Base-by-base conservation (phyloP, 768 basidiomycete genomes). In the Hirschioporus abietinus region DNA sequence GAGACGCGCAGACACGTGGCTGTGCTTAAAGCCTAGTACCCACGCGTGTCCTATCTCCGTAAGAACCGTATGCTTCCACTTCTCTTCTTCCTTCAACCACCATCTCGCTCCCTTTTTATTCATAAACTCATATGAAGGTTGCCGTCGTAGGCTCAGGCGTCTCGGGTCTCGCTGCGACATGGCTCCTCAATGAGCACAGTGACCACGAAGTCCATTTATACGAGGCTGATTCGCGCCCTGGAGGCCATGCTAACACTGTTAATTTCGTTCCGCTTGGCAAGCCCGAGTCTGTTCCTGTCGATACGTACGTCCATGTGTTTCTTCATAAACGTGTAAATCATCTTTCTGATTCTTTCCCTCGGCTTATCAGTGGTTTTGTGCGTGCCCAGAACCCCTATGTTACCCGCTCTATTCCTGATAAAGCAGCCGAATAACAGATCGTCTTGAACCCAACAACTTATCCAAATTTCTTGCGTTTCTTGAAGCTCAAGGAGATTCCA, bases 191-290 rank as follows among this genome's bases (percentile, higher is more conserved):
- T 69, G 88, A 91, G 71, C 78, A 87, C 71, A 89, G 88, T 63
- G 84, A 87, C 64, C 88, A 91, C 71, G 86, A 88, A 73, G 90
- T 91, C 12, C 88, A 92, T 68, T 77, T 93, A 7, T 92, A 85
- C 71, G 90, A 94, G 73, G 81, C 88, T 2, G 88, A 88, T 63
- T 74, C 75, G 61, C 82, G 88, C 60, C 84, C 87, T 0, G 91
- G 91, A 15, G 91, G 91, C 7, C 91, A 93, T 72, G 89, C 91
- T 7, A 87, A 93, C 72, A 92, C 92, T 0, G 86, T 91, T 9
- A 73, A 73, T 58, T 91, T 85, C 73, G 72, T 72, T 20, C 78
- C 79, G 5, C 77, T 76, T 52, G 79, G 77, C 10, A 75, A 78
- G 66, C n/a, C 70, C 42, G 68, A 76, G 17, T 62, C 74, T 4